Base-by-base conservation (phyloP, 1,139 yeast genomes). In the Kazachstania sp. region DNA sequence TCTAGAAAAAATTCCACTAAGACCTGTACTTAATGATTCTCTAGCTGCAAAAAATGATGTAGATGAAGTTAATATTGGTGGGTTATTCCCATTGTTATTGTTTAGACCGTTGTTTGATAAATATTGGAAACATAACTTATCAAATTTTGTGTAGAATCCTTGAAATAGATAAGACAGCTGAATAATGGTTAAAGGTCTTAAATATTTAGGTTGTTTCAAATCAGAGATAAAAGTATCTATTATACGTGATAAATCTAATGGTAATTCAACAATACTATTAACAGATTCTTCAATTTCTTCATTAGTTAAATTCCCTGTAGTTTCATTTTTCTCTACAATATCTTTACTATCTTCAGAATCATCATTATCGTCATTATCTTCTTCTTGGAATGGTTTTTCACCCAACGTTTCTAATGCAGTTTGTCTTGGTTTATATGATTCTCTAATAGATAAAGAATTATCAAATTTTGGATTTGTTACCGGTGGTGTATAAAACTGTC, bases 101-200 rank as follows among this genome's bases (percentile, higher is more conserved):
- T 29, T 37, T 23, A 39, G 31, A 41, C 4, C 30, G 35, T 29
- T 32, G 23, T 39, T 51, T 1, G 51, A 26, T 37, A 61, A 45
- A 42, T 55, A 55, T 39, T 62, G 61, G 44, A 58, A 60, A 3
- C 58, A 53, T 3, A 61, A 49, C 41, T 55, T 59, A 45, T 64
- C 67, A 49, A 64, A 62, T 31, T 54, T 53, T 2, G 45, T 41
- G 55, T 79, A 80, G 54, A 80, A 79, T 30, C 67, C 68, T 54
- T 78, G 83, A 53, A 78, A 80, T 34, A 79, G 58, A 23, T 68
- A 66, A 0, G 81, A 69, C 35, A 80, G 66, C 51, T 79, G 81
- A 39, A 70, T 67, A 13, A 77, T 72, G 3, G 74, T 71, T 47
- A 79, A 61, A 0, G 85, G 84, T 42, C 71, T 70, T 31, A 70